phyloP scores from a whole-genome alignment of 2,329 filamentous ascomycete species.

The Macrophomina tecta region DNA sequence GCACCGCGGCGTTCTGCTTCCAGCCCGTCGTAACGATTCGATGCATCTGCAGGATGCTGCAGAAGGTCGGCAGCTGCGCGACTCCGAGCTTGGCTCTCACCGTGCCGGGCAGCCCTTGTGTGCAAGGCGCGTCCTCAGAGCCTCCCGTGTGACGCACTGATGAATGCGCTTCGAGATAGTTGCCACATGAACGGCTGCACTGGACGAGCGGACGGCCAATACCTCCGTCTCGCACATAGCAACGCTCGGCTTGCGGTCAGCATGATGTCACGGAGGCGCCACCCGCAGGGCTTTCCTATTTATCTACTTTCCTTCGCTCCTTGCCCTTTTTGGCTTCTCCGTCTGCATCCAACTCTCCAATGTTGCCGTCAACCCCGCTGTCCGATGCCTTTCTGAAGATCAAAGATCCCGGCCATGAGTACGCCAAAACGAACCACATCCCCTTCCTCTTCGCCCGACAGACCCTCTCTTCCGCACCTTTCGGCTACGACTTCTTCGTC shows the following conservation, averaged over 20 bases:
- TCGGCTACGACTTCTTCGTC: constrained; percentile 29
- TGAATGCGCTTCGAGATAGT: not conserved
- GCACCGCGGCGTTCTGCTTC: too few species aligned
- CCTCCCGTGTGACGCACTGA: not conserved
- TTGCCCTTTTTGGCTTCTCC: too few species aligned
- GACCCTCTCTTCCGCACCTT: constrained; percentile 22
- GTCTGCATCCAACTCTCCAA: not conserved
- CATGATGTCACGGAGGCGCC: constrained; percentile 9
- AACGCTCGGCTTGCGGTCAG: not conserved
- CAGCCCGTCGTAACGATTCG: too few species aligned
- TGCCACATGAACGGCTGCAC: not conserved
- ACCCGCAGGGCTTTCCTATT: not conserved
- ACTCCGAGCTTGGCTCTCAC: too few species aligned
- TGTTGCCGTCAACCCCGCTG: not conserved
- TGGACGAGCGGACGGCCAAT: not conserved
- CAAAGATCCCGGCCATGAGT: constrained; percentile 26
- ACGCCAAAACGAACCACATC: constrained; percentile 28
- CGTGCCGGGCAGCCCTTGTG: not conserved
- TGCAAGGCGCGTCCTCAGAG: not conserved
- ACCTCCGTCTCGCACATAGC: not conserved
- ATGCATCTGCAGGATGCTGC: too few species aligned
- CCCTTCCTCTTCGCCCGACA: constrained; percentile 26
- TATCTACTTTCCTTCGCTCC: not conserved
- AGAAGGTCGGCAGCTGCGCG: too few species aligned
- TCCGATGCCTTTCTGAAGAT: not conserved